Evolutionary conservation across 1,139 yeast species (phyloP).

Genomic region (Blastobotrys indianensis): DNA sequence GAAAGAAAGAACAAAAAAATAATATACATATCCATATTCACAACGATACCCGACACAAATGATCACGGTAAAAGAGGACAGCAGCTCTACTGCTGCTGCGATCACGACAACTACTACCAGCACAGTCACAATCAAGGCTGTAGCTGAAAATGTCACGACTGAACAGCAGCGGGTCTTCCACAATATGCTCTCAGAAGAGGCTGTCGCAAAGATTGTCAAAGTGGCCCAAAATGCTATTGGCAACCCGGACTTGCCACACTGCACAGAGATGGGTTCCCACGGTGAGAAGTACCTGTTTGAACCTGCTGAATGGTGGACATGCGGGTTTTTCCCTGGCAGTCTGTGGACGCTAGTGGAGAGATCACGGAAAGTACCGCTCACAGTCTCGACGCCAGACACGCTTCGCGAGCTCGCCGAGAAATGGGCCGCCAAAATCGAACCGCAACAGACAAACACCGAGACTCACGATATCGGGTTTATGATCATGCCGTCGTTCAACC

Average conservation of each 20-base stretch:
- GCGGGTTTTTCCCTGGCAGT: conserved; percentile 32
- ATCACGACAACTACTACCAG: too few species aligned
- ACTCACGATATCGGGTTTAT: conserved; percentile 33
- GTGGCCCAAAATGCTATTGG: too few species aligned
- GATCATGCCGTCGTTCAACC: conserved; percentile 27
- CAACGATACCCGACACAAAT: too few species aligned
- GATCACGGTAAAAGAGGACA: too few species aligned
- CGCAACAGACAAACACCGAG: conserved; percentile 23
- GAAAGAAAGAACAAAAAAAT: too few species aligned
- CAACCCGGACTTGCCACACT: conserved; percentile 10
- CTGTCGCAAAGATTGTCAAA: too few species aligned
- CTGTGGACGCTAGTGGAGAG: conserved; percentile 27
- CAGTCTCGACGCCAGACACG: conserved; percentile 10
- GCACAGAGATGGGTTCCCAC: conserved; percentile 12
- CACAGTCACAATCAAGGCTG: too few species aligned
- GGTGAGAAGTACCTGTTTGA: conserved; percentile 19
- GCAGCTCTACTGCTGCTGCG: too few species aligned
- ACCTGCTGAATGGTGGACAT: conserved; percentile 25
- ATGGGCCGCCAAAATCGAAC: conserved; percentile 5
- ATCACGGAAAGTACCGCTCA: conserved; percentile 10
- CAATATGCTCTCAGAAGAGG: too few species aligned
- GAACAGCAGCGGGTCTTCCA: too few species aligned
- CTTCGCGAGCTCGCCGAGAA: conserved; percentile 1
- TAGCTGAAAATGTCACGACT: too few species aligned
- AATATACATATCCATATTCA: too few species aligned